A percentile compares a stretch with the other conserved stretches of the same genome.
phyloP scores from a whole-genome alignment of 1,284 basidiomycete species.

The Trametes polyzona region DNA sequence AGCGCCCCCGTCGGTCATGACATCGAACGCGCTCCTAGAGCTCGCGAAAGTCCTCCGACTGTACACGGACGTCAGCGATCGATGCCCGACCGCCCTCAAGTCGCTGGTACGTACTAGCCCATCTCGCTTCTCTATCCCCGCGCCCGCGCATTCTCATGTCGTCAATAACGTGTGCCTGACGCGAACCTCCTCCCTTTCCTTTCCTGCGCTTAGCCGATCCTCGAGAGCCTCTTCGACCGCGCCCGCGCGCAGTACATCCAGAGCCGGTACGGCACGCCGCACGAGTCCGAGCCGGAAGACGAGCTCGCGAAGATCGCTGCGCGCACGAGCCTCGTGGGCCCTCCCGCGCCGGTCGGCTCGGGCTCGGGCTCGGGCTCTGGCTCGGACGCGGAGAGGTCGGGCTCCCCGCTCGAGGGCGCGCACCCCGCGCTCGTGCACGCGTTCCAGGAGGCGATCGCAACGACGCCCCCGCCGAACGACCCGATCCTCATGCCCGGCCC shows the following conservation, averaged over 20 bases:
- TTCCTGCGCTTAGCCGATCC: conserved; percentile 22
- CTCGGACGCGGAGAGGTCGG: too few species aligned
- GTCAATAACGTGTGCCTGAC: too few species aligned
- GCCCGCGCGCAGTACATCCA: conserved; percentile 29
- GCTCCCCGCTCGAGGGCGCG: conserved; percentile 32
- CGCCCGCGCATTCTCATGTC: too few species aligned
- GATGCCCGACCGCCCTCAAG: conserved; percentile 60
- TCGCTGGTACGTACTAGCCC: conserved; percentile 55
- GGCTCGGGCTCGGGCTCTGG: too few species aligned
- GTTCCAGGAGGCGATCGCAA: conserved; percentile 31
- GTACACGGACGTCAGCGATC: conserved; percentile 57
- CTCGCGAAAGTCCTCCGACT: conserved; percentile 63
- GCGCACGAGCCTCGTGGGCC: conserved; percentile 26
- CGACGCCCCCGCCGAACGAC: conserved; percentile 26
- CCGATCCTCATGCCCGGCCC: conserved; percentile 27
- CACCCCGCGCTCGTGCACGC: conserved; percentile 31
- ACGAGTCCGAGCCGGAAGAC: conserved; percentile 26
- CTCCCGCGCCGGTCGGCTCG: conserved; percentile 2
- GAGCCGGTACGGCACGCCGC: conserved; percentile 28
- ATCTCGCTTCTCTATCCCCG: background rate
- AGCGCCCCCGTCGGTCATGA: conserved; percentile 61
- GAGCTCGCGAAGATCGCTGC: conserved; percentile 31
- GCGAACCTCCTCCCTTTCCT: background rate
- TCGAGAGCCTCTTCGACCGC: conserved; percentile 31
- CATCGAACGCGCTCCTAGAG: conserved; percentile 61